Base-by-base conservation (phyloP, 202 grass and related monocot genomes). In the Schoenoplectus triqueter region DNA sequence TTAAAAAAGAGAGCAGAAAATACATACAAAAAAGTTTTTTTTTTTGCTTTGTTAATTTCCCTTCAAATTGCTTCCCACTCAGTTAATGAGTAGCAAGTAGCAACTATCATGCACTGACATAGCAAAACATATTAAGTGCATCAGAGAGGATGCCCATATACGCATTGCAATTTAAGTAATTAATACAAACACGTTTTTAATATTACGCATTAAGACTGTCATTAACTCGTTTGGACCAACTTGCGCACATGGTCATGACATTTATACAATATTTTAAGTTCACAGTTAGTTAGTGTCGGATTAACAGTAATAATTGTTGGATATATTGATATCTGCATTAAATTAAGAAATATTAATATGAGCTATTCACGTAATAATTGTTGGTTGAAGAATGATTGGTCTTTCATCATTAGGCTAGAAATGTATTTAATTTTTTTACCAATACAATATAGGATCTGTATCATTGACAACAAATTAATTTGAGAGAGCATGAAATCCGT, bases 91-190 rank as follows among this genome's bases (percentile, higher is more conserved):
- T 47, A 47, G 45, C 45, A 47, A 1, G 8, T 21, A 31, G n/a
- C 64, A 40, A 40, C 64, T 66, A 47, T 18, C n/a, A 73, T 15
- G 45, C n/a, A 73, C 45, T 73, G 67, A 70, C 13, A 69, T 45
- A n/a, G 4, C 14, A 46, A 9, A n/a, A 45, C 14, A 70, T 45
- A 47, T 70, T 44, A 46, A 70, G 67, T 70, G 67, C 67, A 70
- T 39, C 42, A 70, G 5, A 70, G 44, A 70, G 42, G 67, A 46
- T 47, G 41, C 41, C 41, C 67, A 47, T 70, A 70, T 31, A 31
- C 42, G 2, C 42, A 46, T 0, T 10, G 46, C 41, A 13, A 67
- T 70, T 69, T 69, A 69, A 47, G 15, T 42, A 42, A 6, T 39
- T 46, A 69, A 8, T 45, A 69, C 39, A 7, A 0, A 14, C 67